A percentile compares a stretch with the other conserved stretches of the same genome.
Conservation (phyloP, 164 flowering plant genomes). For the Stephania japonica region DNA sequence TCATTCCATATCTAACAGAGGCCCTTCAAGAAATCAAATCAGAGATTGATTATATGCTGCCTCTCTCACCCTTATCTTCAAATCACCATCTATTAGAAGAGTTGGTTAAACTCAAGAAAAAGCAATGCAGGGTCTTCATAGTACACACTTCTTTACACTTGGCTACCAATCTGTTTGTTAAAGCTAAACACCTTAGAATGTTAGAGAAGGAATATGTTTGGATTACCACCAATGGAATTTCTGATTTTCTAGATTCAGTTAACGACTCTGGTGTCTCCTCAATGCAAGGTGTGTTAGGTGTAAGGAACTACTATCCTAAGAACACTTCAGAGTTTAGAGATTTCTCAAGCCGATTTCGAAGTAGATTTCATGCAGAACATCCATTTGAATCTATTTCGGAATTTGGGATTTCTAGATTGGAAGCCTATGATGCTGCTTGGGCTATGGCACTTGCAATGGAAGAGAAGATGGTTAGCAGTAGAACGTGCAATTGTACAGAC, state of each 20-base stretch:
- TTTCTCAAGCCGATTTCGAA: constrained; percentile 18
- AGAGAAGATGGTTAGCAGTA: neutral
- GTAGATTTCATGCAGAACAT: constrained; percentile 17
- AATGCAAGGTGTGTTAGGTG: constrained; percentile 36
- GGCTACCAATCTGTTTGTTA: constrained; percentile 19
- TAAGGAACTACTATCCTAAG: constrained; percentile 20
- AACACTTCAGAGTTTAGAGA: neutral
- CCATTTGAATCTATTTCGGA: constrained; percentile 20
- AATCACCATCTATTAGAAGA: constrained; percentile 11
- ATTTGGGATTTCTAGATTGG: constrained; percentile 24
- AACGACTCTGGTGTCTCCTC: constrained; percentile 19
- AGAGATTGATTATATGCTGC: constrained; percentile 13
- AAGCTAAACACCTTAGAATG: constrained; percentile 29
- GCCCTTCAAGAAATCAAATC: constrained; percentile 19
- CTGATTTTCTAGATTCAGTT: constrained; percentile 21
- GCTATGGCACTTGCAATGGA: constrained; percentile 19
- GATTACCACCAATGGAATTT: constrained; percentile 25
- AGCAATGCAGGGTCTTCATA: constrained; percentile 27
- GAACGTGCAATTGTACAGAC: neutral
- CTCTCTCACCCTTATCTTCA: constrained; percentile 12
- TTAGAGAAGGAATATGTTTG: constrained; percentile 32
- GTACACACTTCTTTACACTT: constrained; percentile 24
- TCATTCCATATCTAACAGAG: constrained; percentile 20
- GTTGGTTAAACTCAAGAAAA: constrained; percentile 20
- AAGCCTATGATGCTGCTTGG: constrained; percentile 32